Base-by-base conservation (phyloP, 331 rosid species). In the Rosa hybrid region DNA sequence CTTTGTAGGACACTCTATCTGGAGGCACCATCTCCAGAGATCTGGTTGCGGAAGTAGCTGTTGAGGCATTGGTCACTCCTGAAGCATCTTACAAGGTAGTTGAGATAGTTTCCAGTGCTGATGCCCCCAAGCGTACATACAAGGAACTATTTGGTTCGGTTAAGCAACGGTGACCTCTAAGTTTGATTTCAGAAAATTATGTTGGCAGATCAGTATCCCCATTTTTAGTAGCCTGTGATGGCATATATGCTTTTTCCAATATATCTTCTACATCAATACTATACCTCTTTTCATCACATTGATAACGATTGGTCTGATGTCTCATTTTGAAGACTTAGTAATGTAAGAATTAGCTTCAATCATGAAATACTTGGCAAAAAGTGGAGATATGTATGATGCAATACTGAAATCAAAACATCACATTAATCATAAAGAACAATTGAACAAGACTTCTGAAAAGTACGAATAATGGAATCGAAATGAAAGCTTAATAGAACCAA, bases 11-110 rank as follows among this genome's bases (percentile, higher is more conserved):
- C 84, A 91, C 98, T 57, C 96, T 95, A 81, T 91, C 51, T 56
- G 88, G 75, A 81, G 99, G 97, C 63, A 71, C 78, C 83, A 95
- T 95, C 87, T 92, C 99, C 73, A 90, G 99, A 86, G 99, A 95
- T 82, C 88, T 87, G 84, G 99, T 95, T 72, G 98, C 98, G 60
- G 98, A 95, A 78, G 97, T 88, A 45, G 97, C 98, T 75, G 89
- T 95, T 2, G 97, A 95, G 89, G 98, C 99, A 69, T 81, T 95
- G 82, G 85, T 78, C 60, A 83, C 42, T 81, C 94, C 97, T 3
- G 96, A 95, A 84, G 90, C 99, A 59, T 86, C 97, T 69, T 93
- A 86, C 80, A 92, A 95, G 88, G 99, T 95, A 68, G 97, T 95
- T 67, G 99, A 95, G 88, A 89, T 93, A 44, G 91, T 92, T 54